These are phyloP conservation scores for Cladosporium sp. DNA, from an alignment of 2,329 filamentous ascomycete genomes.

Conservation along the genomic window DNA sequence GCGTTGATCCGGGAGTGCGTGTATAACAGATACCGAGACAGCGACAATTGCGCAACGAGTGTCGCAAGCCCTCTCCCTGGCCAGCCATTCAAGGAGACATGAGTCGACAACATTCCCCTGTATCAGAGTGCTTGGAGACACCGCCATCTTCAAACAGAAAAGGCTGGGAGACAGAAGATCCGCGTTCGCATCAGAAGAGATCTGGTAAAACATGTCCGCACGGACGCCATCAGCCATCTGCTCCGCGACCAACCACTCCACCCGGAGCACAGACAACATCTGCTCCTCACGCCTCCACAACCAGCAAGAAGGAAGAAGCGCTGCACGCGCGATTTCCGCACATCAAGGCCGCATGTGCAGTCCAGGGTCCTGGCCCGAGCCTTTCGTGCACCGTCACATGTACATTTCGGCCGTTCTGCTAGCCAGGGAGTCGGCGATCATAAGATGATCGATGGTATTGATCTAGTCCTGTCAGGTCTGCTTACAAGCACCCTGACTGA, in stretches of 20 bases:
- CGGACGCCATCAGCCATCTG: not conserved
- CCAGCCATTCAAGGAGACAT: not conserved
- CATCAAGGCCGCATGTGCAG: not conserved
- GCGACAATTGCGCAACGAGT: not conserved
- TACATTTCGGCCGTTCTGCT: conserved; percentile 9
- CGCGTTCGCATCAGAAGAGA: conserved; percentile 1
- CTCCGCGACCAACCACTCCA: not conserved
- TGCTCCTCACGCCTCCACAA: not conserved
- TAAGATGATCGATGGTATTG: conserved; percentile 2
- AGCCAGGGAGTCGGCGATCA: not conserved
- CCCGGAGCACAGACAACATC: not conserved
- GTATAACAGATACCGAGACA: conserved; percentile 9
- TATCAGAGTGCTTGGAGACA: not conserved
- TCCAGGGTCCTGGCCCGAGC: not conserved
- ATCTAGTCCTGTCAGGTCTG: not conserved
- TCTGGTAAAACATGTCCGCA: not conserved
- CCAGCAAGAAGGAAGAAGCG: not conserved
- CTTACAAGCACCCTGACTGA: not conserved
- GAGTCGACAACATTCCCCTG: not conserved
- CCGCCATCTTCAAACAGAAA: conserved; percentile 7
- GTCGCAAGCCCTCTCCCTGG: not conserved
- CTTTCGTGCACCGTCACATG: conserved; percentile 9
- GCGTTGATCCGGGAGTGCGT: not conserved
- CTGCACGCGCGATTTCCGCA: not conserved
- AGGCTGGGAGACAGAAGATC: conserved; percentile 4